Conservation (phyloP, 2,329 filamentous ascomycete species). For the Amauroascus niger region DNA sequence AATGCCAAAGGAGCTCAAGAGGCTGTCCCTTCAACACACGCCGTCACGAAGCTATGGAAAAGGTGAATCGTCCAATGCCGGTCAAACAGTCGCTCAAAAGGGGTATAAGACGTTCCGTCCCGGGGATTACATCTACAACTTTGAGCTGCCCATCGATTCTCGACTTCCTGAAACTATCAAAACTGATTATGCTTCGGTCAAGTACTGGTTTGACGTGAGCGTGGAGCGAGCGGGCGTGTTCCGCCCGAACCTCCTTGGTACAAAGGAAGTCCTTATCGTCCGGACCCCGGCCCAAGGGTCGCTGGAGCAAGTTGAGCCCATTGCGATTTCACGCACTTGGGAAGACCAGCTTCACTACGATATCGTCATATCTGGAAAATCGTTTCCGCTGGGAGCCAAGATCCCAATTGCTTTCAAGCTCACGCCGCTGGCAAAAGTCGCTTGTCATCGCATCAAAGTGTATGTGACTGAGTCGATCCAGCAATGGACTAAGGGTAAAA, state of each 20-base stretch:
- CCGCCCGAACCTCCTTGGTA: slow-evolving; percentile 73
- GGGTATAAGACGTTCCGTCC: slow-evolving; percentile 80
- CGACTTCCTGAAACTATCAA: slow-evolving; percentile 74
- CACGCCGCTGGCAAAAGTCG: slow-evolving; percentile 83
- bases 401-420: slow-evolving; percentile 92
- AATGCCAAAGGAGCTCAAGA: slow-evolving; percentile 46
- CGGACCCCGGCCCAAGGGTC: slow-evolving; percentile 80
- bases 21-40: slow-evolving; percentile 67
- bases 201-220: slow-evolving; percentile 76
- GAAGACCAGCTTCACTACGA: slow-evolving; percentile 93
- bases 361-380: slow-evolving; percentile 91
- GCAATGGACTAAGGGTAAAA: slow-evolving; percentile 78
- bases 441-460: slow-evolving; percentile 85
- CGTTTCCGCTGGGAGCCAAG: slow-evolving; percentile 76
- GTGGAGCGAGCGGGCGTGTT: slow-evolving; percentile 84
- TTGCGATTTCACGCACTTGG: slow-evolving; percentile 88
- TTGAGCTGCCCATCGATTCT: slow-evolving; percentile 73
- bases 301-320: slow-evolving; percentile 81
- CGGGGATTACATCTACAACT: slow-evolving; percentile 63
- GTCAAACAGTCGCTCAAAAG: slow-evolving; percentile 56
- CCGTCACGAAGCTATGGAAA: slow-evolving; percentile 80
- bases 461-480: slow-evolving; percentile 84
- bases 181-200: slow-evolving; percentile 74
- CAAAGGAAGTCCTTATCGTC: slow-evolving; percentile 72
- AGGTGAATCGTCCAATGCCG: slow-evolving; percentile 52